Evolutionary conservation across 148 eudicot genomes (phyloP), one percentile per base, ranked within the genome.

Genomic region (Pouteria glomerata): DNA sequence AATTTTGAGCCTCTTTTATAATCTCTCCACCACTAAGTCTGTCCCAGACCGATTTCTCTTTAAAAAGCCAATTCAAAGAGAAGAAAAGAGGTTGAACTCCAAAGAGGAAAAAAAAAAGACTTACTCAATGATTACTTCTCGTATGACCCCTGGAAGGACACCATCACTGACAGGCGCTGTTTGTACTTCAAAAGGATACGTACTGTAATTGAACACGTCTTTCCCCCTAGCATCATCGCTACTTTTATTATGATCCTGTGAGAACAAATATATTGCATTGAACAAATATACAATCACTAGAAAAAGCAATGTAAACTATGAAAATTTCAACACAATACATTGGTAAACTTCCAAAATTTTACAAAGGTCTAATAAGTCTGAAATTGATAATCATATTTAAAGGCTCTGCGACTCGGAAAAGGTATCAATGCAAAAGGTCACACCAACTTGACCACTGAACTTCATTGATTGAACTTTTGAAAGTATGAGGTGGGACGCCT

Each of bases 81-180:
- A 59, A 37, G 2, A 10, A 10, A 21, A 1, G 48, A 42, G 7
- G 12, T 42, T 41, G 47, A 33, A 47, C 58, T 27, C 41, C 65
- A 68, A 35, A 19, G 24, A 47, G 45, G 12, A 15, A 47, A 41
- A 34, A 1, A 61, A 65, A 69, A 77, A 35, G 21, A 78, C 93
- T 77, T 72, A 95, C 98, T 89, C 90, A 57, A 83, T 79, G 57
- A 95, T 84, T 66, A 89, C 74, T 77, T 91, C 89, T 50, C 96
- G 97, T 69, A 89, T 79, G 63, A 95, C 81, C 45, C 98, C 98
- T 19, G 97, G 98, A 76, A 95, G 93, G 37, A 91, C 92, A 77
- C 98, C 96, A 55, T 85, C 90, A 56, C 68, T 44, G 53, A 91
- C 71, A 27, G 97, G 93, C 66, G 98, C 91, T 57, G 98, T 91